Percentiles rank a stretch among this genome's conserved stretches.
Evolutionary conservation across 1,284 basidiomycete species (phyloP).

Genomic region (Anthracocystis panici-leucophaei): DNA sequence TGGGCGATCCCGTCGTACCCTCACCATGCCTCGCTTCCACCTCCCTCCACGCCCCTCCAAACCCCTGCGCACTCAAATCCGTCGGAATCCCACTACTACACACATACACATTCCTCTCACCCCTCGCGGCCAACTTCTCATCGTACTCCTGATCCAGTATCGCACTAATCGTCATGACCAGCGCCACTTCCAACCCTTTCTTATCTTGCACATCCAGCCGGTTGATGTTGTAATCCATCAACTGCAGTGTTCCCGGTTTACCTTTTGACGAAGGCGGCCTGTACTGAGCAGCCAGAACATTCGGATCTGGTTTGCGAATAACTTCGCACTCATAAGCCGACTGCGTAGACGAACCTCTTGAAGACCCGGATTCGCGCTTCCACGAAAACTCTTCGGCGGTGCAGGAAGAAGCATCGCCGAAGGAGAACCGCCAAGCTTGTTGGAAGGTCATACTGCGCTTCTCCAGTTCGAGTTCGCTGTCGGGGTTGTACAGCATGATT

Average conservation of each 20-base stretch:
- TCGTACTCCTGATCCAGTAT: conserved; percentile 80
- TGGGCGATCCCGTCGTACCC: background rate
- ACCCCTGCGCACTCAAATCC: conserved; percentile 32
- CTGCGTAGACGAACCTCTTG: conserved; percentile 23
- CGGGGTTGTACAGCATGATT: conserved; percentile 81
- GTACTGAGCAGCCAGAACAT: conserved; percentile 83
- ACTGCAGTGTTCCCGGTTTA: conserved; percentile 78
- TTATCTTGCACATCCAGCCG: conserved; percentile 82
- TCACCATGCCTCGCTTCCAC: conserved; percentile 22
- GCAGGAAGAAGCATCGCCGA: conserved; percentile 74
- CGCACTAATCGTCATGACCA: conserved; percentile 80
- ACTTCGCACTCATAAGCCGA: conserved; percentile 72
- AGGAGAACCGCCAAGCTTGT: conserved; percentile 80
- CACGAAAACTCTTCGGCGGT: conserved; percentile 37
- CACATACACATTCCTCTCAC: conserved; percentile 48
- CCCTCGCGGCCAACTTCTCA: conserved; percentile 32
- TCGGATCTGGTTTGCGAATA: conserved; percentile 84
- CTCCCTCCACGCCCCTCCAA: conserved; percentile 32
- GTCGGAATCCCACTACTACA: conserved; percentile 34
- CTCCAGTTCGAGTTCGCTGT: conserved; percentile 76
- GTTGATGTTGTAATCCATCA: conserved; percentile 86
- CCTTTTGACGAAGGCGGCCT: conserved; percentile 76
- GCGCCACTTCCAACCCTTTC: conserved; percentile 79
- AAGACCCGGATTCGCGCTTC: conserved; percentile 66
- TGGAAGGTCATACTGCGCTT: conserved; percentile 79